Evolutionary conservation across 352 stramenopile genomes (phyloP).

Genomic region (Thraustochytrium striatum): DNA sequence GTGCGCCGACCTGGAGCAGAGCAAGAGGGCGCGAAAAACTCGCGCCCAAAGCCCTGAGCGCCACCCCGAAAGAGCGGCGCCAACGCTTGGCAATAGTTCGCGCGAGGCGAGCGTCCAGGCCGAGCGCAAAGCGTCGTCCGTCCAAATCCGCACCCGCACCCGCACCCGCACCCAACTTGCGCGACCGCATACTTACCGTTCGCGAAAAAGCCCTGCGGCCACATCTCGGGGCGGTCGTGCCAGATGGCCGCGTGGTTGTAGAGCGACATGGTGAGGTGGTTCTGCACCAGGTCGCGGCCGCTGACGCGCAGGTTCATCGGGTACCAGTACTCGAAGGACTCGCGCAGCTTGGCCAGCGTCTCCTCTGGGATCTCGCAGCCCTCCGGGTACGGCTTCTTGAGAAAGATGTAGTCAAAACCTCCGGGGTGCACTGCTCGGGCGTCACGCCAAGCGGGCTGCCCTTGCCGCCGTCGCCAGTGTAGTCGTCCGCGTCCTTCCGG

Average conservation of each 20-base stretch:
- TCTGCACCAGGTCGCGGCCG: constrained; percentile 92
- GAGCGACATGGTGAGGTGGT: constrained; percentile 98
- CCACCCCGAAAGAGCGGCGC: too few relatives aligned
- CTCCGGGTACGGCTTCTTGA: constrained; percentile 72
- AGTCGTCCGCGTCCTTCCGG: constrained; percentile 76
- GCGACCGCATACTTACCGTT: constrained; percentile 96
- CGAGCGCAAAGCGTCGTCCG: too few relatives aligned
- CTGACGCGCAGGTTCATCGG: constrained; percentile 95
- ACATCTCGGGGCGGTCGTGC: constrained; percentile 92
- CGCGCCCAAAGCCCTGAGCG: too few relatives aligned
- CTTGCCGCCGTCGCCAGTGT: constrained; percentile 66
- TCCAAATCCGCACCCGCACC: too few relatives aligned
- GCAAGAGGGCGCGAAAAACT: too few relatives aligned
- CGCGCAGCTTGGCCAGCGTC: constrained; percentile 85
- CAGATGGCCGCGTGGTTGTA: constrained; percentile 99
- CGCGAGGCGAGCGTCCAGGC: too few relatives aligned
- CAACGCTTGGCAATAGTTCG: too few relatives aligned
- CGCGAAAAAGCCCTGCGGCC: constrained; percentile 95
- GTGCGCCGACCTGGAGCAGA: too few relatives aligned
- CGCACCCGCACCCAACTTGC: too few relatives aligned
- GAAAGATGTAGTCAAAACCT: constrained; percentile 99
- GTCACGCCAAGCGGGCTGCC: constrained; percentile 61
- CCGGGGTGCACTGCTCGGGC: constrained; percentile 77
- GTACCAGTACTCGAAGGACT: constrained; percentile 99
- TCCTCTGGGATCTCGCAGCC: constrained; percentile 73